Evolutionary conservation across 345 rosid genomes (phyloP), one percentile per base, ranked within the genome.

Genomic region (Leavenworthia alabamica): DNA sequence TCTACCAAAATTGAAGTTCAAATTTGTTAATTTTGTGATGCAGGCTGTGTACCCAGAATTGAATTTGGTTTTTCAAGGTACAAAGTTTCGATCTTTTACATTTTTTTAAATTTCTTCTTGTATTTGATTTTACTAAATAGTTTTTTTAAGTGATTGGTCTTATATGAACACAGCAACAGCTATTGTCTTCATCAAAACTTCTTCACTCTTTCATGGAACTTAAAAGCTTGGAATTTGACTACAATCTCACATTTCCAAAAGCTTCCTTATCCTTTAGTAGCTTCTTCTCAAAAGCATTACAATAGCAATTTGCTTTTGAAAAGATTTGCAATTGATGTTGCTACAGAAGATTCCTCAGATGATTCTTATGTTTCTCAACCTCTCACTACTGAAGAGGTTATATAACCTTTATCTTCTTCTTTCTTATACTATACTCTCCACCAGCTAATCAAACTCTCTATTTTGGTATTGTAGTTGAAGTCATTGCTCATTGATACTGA

Each of bases 401-500:
- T n/a, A n/a, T n/a, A n/a, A 49, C 20, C 29, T 26, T 17, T 15
- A 13, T 8, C 11, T 63, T 39, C 31, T 19, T 59, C n/a, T 33
- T 11, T 8, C 32, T 26, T 58, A 16, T 3, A 63, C 51, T 28
- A 11, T 33, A 2, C 43, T 23, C n/a, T 46, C 3, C 15, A 11
- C 14, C 31, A 11, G 4, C 1, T 36, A 6, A 54, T n/a, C 11
- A 20, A 17, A 56, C 27, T 56, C 43, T 50, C 4, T 22, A 13
- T 33, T 32, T 24, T 37, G 39, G 35, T 45, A 35, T 66, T 45
- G 53, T 74, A 88, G 98, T 68, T 92, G 76, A 83, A 77, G 67
- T 64, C 81, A 40, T 68, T 92, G 56, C 81, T 86, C 16, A 76
- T 75, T 26, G 95, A 86, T 74, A 73, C 86, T 8, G 90, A 86